Base-by-base conservation (phyloP, 169 alveolate genomes). In the Plasmodium vivax region DNA sequence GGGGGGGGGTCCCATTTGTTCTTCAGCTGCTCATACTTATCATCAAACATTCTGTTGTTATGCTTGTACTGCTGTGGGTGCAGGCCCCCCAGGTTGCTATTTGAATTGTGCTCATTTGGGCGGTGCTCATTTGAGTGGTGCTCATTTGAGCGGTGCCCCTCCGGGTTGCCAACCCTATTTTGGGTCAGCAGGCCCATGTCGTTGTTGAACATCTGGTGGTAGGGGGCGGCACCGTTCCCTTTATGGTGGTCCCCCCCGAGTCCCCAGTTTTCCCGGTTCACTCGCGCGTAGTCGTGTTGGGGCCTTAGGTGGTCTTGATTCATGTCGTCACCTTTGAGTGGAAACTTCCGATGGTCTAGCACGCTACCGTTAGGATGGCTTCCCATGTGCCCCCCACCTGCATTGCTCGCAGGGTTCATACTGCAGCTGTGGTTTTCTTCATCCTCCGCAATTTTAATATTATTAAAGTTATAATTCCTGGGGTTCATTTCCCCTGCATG, bases 401-500 rank as follows among this genome's bases (percentile, higher is more conserved):
- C 38, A 68, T 68, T 68, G 38, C 14, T 84, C 4, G 43, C 19
- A 5, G 27, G n/a, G 34, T 51, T 80, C 34, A 54, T 30, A 19
- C 30, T 82, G 16, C 9, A 27, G 23, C 51, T 54, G 41, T 71
- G 19, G 10, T 71, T 72, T 41, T 90, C 94, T 2, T 80, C 94
- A 14, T 90, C 94, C 27, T 90, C 94, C 30, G 58, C 23, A 12
- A 90, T 56, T 23, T 80, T 90, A 8, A 90, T 90, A 51, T 90
- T 90, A 32, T 56, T 90, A 19, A 90, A 41, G 36, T 90, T 90
- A 36, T 56, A 80, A 9, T 56, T 90, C 9, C 16, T 27, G n/a
- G 62, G 58, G 3, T 80, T 80, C 38, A 68, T 62, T 2, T 90
- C 91, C 43, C 38, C 51, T 16, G 87, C n/a, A 84, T 62, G 72